phyloP scores from a whole-genome alignment of 2,329 filamentous ascomycete species.

The Cladophialophora immunda region DNA sequence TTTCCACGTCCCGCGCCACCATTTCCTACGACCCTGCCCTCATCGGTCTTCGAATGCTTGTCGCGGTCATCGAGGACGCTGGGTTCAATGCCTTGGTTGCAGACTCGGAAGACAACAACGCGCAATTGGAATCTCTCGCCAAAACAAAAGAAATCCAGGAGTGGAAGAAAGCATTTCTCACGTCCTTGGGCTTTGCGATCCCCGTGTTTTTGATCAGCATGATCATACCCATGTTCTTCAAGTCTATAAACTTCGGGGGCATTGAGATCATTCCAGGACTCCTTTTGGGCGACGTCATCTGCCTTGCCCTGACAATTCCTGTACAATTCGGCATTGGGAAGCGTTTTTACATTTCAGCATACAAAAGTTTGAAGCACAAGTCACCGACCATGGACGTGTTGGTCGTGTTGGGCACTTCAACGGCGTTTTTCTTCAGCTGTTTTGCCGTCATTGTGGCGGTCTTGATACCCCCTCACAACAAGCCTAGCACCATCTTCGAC shows the following conservation, averaged over 20 bases:
- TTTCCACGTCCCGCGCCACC: conserved; percentile 76
- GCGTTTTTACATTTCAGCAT: conserved; percentile 93
- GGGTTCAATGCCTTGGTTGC: conserved; percentile 90
- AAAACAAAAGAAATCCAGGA: conserved; percentile 97
- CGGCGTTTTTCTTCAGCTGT: conserved; percentile 95
- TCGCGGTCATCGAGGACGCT: conserved; percentile 80
- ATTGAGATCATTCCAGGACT: conserved; percentile 74
- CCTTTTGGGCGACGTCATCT: conserved; percentile 87
- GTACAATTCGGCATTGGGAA: conserved; percentile 96
- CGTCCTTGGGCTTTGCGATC: conserved; percentile 81
- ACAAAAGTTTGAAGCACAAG: conserved; percentile 86
- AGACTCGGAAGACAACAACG: conserved; percentile 94
- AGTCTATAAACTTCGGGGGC: conserved; percentile 77
- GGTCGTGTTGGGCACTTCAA: conserved; percentile 90
- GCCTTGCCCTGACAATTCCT: conserved; percentile 83
- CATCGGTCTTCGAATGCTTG: conserved; percentile 81
- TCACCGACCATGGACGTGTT: conserved; percentile 98
- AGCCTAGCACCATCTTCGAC: conserved; percentile 91
- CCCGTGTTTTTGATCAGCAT: conserved; percentile 94
- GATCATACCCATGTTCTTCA: conserved; percentile 87
- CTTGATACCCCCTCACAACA: conserved; percentile 74
- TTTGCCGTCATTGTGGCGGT: conserved; percentile 86
- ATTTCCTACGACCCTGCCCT: conserved; percentile 76
- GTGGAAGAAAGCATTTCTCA: conserved; percentile 82
- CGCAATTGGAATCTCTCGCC: conserved; percentile 91